Evolutionary conservation across 2,329 filamentous ascomycete species (phyloP).

Genomic region (Emergomyces orientalis): DNA sequence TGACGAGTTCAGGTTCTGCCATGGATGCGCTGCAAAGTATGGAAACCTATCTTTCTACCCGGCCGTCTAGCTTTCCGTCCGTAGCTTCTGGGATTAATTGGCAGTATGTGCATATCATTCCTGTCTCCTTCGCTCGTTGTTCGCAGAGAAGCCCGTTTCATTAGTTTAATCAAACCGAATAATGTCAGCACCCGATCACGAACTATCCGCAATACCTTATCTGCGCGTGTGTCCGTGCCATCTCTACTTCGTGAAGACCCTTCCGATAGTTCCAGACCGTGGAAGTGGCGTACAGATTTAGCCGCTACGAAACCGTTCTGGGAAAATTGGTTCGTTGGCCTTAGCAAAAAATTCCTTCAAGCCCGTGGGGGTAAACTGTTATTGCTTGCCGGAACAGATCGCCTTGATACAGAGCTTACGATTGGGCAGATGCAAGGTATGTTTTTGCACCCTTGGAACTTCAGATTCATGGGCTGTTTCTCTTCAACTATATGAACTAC

Average conservation of each 20-base stretch:
- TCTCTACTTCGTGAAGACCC: conserved; percentile 54
- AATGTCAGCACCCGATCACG: conserved; percentile 58
- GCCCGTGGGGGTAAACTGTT: conserved; percentile 76
- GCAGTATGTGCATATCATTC: conserved; percentile 48
- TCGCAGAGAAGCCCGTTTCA: background rate
- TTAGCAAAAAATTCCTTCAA: conserved; percentile 78
- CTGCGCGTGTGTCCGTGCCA: conserved; percentile 82
- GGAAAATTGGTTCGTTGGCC: conserved; percentile 84
- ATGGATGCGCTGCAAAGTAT: conserved; percentile 92
- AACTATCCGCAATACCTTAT: conserved; percentile 72
- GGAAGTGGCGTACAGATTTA: conserved; percentile 81
- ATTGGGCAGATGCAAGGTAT: conserved; percentile 95
- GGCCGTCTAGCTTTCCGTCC: conserved; percentile 69
- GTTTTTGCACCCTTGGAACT: conserved; percentile 15
- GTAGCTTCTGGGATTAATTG: conserved; percentile 78
- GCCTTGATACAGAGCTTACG: conserved; percentile 81
- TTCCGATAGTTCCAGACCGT: conserved; percentile 42
- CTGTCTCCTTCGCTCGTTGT: background rate
- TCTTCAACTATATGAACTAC: background rate
- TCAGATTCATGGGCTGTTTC: background rate
- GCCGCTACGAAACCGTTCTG: conserved; percentile 79
- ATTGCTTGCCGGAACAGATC: conserved; percentile 78
- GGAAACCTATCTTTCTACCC: conserved; percentile 78
- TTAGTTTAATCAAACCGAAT: background rate
- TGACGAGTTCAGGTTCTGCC: conserved; percentile 53